Evolutionary conservation across 1,284 basidiomycete genomes (phyloP).

Genomic region (Ustilago trichophora): DNA sequence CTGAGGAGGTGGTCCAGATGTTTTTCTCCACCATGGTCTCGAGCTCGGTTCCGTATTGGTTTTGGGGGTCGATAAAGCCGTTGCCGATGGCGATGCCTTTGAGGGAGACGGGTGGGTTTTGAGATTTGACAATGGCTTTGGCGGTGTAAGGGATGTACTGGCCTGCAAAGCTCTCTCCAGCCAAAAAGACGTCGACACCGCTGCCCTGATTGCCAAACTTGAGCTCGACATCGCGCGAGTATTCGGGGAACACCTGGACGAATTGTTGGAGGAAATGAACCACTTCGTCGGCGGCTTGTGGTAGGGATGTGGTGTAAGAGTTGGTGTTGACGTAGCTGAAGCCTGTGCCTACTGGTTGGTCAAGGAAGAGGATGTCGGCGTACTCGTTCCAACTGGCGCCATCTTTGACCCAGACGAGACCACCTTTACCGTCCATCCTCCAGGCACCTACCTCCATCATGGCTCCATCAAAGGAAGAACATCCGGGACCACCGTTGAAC

Average conservation of each 20-base stretch:
- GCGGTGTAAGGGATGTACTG: conserved; percentile 71
- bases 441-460: conserved; percentile 99
- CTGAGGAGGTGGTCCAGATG: conserved; percentile 78
- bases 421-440: conserved; percentile 76
- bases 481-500: conserved; percentile 97
- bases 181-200: conserved; percentile 74
- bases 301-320: conserved; percentile 75
- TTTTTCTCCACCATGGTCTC: conserved; percentile 85
- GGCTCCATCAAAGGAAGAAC: conserved; percentile 93
- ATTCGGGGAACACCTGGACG: conserved; percentile 90
- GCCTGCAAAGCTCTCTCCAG: conserved; percentile 44
- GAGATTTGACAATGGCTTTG: conserved; percentile 78
- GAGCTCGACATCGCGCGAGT: conserved; percentile 67
- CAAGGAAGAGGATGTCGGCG: conserved; percentile 94
- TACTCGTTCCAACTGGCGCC: conserved; percentile 99
- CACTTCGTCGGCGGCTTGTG: conserved; percentile 81
- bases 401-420: conserved; percentile 73
- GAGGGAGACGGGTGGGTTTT: conserved; percentile 72
- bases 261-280: conserved; percentile 86
- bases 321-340: conserved; percentile 89
- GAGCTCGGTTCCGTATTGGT: conserved; percentile 89
- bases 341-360: conserved; percentile 96
- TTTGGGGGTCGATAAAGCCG: conserved; percentile 90
- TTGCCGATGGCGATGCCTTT: conserved; percentile 92
- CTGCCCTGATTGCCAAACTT: conserved; percentile 68